phyloP scores from a whole-genome alignment of 768 basidiomycete genomes.

The Russula emetica region DNA sequence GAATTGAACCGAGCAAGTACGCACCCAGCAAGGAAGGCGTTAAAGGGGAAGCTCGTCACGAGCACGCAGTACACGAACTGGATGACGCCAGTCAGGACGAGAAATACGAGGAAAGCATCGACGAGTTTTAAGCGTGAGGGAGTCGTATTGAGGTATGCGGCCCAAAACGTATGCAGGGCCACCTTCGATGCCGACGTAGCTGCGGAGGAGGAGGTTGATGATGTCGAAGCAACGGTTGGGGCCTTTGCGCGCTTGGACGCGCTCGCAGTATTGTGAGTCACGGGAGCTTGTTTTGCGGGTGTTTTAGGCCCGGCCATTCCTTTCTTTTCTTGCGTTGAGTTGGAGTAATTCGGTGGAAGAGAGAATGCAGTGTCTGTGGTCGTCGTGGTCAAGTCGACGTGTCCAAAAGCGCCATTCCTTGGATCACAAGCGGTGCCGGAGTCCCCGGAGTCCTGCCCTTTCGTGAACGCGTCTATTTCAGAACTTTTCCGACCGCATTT shows the following conservation, averaged over 20 bases:
- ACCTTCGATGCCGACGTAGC: constrained; percentile 20
- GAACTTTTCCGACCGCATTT: not conserved
- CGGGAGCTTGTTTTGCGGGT: constrained; percentile 20
- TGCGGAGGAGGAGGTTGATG: not conserved
- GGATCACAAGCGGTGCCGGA: not conserved
- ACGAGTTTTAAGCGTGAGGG: constrained; percentile 87
- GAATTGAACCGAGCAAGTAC: constrained; percentile 29
- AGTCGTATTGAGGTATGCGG: constrained; percentile 73
- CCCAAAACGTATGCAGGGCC: constrained; percentile 59
- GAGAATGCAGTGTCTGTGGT: not conserved
- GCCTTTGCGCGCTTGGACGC: not conserved
- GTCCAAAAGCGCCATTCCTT: not conserved
- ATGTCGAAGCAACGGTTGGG: not conserved
- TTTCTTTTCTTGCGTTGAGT: not conserved
- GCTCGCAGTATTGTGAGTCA: constrained; percentile 15
- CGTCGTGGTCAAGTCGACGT: not conserved
- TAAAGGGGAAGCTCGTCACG: constrained; percentile 93
- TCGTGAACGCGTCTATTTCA: not conserved
- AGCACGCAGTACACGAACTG: constrained; percentile 92
- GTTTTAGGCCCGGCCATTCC: constrained; percentile 42
- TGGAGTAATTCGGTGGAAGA: not conserved
- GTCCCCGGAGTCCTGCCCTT: not conserved
- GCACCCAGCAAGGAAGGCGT: constrained; percentile 94
- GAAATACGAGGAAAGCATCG: constrained; percentile 87
- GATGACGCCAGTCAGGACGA: constrained; percentile 82